Base-by-base conservation (phyloP, 1,139 yeast genomes). In the Saccharomycopsis hybrid region DNA sequence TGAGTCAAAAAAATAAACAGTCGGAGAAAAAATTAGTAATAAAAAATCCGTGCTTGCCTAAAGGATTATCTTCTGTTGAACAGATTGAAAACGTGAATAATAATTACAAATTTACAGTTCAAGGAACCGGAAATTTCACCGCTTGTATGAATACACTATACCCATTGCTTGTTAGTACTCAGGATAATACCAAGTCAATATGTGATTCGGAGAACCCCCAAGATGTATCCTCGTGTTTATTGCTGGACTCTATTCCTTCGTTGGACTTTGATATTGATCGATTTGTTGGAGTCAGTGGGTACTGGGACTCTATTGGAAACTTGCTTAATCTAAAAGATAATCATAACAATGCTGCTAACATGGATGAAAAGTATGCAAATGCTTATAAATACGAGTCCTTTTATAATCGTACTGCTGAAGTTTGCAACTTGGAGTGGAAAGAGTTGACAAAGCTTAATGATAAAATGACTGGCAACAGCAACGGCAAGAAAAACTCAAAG, bases 281-380 rank as follows among this genome's bases (percentile, higher is more conserved):
- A 56, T 85, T 85, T 55, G 74, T 83, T 32, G 95, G 94, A 0
- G 88, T 87, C 2, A 82, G 89, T 58, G 95, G 89, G 42, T 85
- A 84, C 64, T 85, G 89, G 86, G 85, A 85, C 61, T 78, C 88
- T 2, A 70, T 83, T 7, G 74, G 55, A 3, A 53, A 53, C 35
- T 37, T 53, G 24, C 41, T 53, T 5, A 51, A 49, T 33, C 38
- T 52, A 18, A 43, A 47, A 4, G 63, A 71, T 39, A 62, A 66
- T 2, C 67, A 69, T 50, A 63, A 63, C 25, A n/a, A n/a, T n/a
- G 57, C 47, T 11, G 44, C 30, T n/a, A 38, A 45, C 47, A 1
- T 55, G 58, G 9, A 57, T 56, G 46, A 52, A 50, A 46, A 52
- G 31, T 50, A 52, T 41, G 45, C 47, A 27, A 52, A 52, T 42